phyloP scores from a whole-genome alignment of 1,139 yeast species.

The Hanseniaspora sp. region DNA sequence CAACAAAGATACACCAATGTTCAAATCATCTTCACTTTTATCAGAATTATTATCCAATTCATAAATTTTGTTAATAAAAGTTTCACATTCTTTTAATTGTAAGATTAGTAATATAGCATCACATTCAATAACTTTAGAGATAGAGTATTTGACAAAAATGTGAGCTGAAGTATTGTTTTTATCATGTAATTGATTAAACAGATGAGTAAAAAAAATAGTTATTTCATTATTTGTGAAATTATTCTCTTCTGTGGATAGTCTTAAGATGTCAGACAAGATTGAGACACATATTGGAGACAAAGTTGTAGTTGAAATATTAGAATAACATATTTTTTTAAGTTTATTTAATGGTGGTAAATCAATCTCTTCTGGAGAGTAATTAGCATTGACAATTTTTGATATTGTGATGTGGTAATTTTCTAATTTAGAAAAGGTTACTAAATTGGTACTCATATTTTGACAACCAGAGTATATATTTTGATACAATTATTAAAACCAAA shows the following conservation, averaged over 20 bases:
- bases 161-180: background rate
- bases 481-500: too few relatives aligned
- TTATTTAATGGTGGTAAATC: background rate
- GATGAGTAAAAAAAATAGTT: background rate
- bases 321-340: conserved; percentile 7
- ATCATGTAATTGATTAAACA: background rate
- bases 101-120: conserved; percentile 12
- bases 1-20: conserved; percentile 2
- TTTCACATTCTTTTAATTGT: background rate
- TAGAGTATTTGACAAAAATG: background rate
- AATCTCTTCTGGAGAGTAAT: background rate
- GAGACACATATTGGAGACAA: background rate
- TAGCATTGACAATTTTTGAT: background rate
- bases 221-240: conserved; percentile 7
- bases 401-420: background rate
- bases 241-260: conserved; percentile 2
- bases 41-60: background rate
- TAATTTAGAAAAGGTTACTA: background rate
- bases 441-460: background rate
- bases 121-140: conserved; percentile 7
- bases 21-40: background rate
- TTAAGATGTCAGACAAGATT: conserved; percentile 7
- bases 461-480: too few relatives aligned
- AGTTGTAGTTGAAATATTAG: background rate
- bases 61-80: background rate